Conservation (phyloP, 495 filamentous ascomycete species). For the Evernia prunastri region DNA sequence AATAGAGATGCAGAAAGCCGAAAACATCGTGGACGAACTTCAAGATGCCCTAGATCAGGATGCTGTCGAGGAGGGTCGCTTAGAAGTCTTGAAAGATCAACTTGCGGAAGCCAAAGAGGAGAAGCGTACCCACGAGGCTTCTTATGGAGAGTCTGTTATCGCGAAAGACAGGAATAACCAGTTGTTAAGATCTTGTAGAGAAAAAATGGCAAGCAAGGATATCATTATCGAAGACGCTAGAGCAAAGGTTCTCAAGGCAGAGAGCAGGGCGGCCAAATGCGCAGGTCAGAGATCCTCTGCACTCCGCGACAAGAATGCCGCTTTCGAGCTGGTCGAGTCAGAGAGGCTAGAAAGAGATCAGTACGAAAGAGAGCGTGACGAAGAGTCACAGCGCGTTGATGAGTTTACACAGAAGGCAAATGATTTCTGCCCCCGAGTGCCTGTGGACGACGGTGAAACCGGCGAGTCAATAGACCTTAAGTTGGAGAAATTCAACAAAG, state of each 20-base stretch:
- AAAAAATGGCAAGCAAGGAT: constrained; percentile 38
- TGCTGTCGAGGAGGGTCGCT: constrained; percentile 51
- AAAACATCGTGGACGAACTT: constrained; percentile 52
- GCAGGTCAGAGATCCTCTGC: constrained; percentile 45
- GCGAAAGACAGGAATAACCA: constrained; percentile 46
- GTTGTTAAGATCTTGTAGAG: constrained; percentile 36
- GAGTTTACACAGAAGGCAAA: constrained; percentile 54
- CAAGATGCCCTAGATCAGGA: constrained; percentile 54
- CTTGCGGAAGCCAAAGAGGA: constrained; percentile 50
- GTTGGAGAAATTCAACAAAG: constrained; percentile 50
- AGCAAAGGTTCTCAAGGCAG: constrained; percentile 47
- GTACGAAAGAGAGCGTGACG: constrained; percentile 42
- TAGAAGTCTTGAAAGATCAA: constrained; percentile 51
- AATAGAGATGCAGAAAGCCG: constrained; percentile 50
- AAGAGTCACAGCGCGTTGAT: constrained; percentile 40
- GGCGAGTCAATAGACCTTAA: constrained; percentile 55
- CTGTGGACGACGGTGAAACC: constrained; percentile 64
- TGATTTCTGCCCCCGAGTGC: constrained; percentile 52
- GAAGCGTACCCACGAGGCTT: constrained; percentile 37
- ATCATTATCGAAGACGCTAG: constrained; percentile 36
- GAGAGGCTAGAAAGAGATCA: constrained; percentile 42
- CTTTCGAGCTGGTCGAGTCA: constrained; percentile 46
- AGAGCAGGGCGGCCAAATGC: constrained; percentile 48
- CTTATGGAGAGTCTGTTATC: constrained; percentile 47
- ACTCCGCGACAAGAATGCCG: constrained; percentile 60